phyloP scores from a whole-genome alignment of 768 basidiomycete species.

The Tylopilus rubrobrunneus region DNA sequence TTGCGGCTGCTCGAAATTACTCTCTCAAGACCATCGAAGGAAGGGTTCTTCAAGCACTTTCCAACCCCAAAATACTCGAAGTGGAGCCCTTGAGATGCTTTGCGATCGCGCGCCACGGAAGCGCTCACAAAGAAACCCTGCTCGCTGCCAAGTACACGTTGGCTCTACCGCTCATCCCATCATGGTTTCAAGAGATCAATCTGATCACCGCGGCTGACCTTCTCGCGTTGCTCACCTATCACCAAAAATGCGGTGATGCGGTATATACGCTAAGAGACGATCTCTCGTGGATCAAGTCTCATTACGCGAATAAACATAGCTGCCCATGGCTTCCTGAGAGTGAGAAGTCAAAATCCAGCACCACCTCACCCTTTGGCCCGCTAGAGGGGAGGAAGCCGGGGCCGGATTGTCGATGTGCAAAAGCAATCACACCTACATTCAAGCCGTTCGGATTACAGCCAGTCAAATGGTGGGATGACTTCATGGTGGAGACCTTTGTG shows the following conservation, averaged over 20 bases:
- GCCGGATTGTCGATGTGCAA: no score
- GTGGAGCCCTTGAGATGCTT: slow-evolving; percentile 17
- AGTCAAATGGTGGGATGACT: no score
- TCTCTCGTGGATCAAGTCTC: slow-evolving; percentile 11
- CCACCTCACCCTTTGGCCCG: no score
- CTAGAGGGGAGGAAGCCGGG: no score
- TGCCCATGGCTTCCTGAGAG: not conserved
- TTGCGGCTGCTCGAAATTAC: slow-evolving; percentile 14
- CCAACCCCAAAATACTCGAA: slow-evolving; percentile 7
- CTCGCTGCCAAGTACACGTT: slow-evolving; percentile 31
- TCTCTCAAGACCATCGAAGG: slow-evolving; percentile 13
- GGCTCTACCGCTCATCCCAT: slow-evolving; percentile 17
- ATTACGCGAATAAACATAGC: slow-evolving; percentile 1
- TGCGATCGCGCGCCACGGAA: slow-evolving; percentile 28
- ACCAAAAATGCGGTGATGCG: slow-evolving; percentile 10
- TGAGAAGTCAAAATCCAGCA: no score
- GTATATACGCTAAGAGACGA: slow-evolving; percentile 3
- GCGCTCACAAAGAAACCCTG: slow-evolving; percentile 18
- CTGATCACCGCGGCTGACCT: slow-evolving; percentile 25
- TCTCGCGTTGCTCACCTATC: slow-evolving; percentile 23
- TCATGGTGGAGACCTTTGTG: no score
- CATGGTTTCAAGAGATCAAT: slow-evolving; percentile 24
- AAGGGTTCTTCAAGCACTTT: slow-evolving; percentile 19
- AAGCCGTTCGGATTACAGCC: no score
- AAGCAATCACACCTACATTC: no score